phyloP scores from a whole-genome alignment of 768 basidiomycete genomes.

The Lactifluus piperatus region DNA sequence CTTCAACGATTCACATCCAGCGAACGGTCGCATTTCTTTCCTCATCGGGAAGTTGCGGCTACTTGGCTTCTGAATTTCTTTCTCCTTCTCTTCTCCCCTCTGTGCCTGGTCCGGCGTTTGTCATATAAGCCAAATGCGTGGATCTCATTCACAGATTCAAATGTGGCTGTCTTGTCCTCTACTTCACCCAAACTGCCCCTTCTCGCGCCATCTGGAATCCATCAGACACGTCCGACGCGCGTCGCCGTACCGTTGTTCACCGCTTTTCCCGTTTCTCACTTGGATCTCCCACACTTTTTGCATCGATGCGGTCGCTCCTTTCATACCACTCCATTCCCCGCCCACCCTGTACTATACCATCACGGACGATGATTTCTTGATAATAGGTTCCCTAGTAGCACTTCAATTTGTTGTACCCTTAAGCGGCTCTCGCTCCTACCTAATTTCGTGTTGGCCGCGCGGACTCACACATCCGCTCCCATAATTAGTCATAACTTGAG shows the following conservation, averaged over 20 bases:
- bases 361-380: slow-evolving; percentile 12
- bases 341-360: background rate
- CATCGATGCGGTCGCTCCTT: slow-evolving; percentile 9
- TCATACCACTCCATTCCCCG: background rate
- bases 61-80: slow-evolving; percentile 6
- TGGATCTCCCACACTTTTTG: background rate
- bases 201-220: slow-evolving; percentile 17
- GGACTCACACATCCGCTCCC: slow-evolving; percentile 14
- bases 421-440: slow-evolving; percentile 12
- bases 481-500: slow-evolving; percentile 10
- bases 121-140: slow-evolving; percentile 20
- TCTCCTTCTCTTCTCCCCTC: background rate
- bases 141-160: slow-evolving; percentile 19
- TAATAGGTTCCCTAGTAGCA: background rate
- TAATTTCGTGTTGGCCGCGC: slow-evolving; percentile 14
- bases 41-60: slow-evolving; percentile 13
- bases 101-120: slow-evolving; percentile 18
- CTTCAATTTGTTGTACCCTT: background rate
- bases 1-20: slow-evolving; percentile 18
- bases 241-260: slow-evolving; percentile 16
- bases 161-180: slow-evolving; percentile 6
- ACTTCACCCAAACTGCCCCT: slow-evolving; percentile 7
- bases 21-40: slow-evolving; percentile 16
- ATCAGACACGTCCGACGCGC: slow-evolving; percentile 18
- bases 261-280: slow-evolving; percentile 11